phyloP scores from a whole-genome alignment of 2,329 filamentous ascomycete species.

The Macrophomina tecta region DNA sequence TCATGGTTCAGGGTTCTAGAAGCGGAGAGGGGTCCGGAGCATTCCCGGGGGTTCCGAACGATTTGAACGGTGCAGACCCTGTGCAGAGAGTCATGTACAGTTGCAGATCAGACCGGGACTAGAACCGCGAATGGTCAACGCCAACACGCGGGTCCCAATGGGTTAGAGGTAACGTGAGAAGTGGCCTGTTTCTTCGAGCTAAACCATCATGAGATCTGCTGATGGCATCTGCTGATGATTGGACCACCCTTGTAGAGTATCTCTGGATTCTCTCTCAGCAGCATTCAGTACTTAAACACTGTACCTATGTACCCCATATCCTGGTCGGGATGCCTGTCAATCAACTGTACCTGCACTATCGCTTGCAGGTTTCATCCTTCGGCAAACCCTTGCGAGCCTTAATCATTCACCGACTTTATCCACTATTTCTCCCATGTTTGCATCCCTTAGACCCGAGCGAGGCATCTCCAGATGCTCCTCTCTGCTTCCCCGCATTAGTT shows the following conservation, averaged over 20 bases:
- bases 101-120: slow-evolving; percentile 10
- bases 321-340: neutral
- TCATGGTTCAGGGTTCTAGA: neutral
- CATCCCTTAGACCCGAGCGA: slow-evolving; percentile 2
- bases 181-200: slow-evolving; percentile 13
- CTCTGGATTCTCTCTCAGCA: neutral
- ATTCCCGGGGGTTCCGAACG: neutral
- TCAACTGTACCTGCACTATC: slow-evolving; percentile 1
- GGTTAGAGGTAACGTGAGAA: neutral
- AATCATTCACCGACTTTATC: too few relatives aligned
- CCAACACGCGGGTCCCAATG: neutral
- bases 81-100: slow-evolving; percentile 6
- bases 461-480: slow-evolving; percentile 10
- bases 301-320: neutral
- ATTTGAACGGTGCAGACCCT: neutral
- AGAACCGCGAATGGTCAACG: neutral
- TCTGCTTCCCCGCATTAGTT: slow-evolving; percentile 8
- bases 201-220: slow-evolving; percentile 16
- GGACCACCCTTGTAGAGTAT: slow-evolving; percentile 18
- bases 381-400: neutral
- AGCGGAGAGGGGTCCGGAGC: neutral
- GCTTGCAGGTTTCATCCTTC: neutral
- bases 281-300: neutral
- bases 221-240: slow-evolving; percentile 18
- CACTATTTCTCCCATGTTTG: neutral